Evolutionary conservation across 768 basidiomycete species (phyloP), one percentile per base, ranked within the genome.

Genomic region (Daedalea quercina): DNA sequence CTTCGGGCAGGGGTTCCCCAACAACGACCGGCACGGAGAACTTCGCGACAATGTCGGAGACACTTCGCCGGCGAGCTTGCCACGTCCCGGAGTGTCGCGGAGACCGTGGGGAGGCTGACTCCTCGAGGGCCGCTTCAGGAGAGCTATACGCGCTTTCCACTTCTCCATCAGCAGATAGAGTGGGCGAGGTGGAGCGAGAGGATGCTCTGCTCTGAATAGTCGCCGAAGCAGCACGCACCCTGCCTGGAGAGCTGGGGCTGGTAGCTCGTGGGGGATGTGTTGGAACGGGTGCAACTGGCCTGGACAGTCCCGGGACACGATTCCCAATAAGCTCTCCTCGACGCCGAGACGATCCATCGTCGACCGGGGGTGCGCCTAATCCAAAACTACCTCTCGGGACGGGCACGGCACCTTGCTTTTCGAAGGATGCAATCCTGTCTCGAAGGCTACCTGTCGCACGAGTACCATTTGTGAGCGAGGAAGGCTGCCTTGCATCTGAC

Each of bases 341-440:
- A 58, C 76, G 78, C 63, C 72, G 77, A 40, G 72, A 63, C 43
- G 74, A 71, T 23, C 75, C 75, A 42, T 77, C 76, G 31, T 74
- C 65, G 23, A 67, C 63, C n/a, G 79, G 80, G 2, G 85, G 84
- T 11, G 77, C 78, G 15, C 84, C 84, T 57, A 86, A 69, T 20
- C 79, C 86, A 67, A 88, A 87, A 56, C 84, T 82, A 3, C 84
- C 84, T 46, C 85, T 73, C n/a, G 88, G 89, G 34, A 80, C 79
- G 15, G 88, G 88, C 0, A 83, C 73, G 11, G 81, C 86, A 49
- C 89, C 89, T 64, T 87, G 84, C 68, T 75, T 76, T 68, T 91
- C 89, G 53, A 91, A 91, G 56, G 78, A 82, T 20, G 88, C 87
- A 57, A 90, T 90, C 71, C 81, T 89, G 64, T 85, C 87, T 20